phyloP scores from a whole-genome alignment of 1,284 basidiomycete species.

The Sporisorium exsertum region DNA sequence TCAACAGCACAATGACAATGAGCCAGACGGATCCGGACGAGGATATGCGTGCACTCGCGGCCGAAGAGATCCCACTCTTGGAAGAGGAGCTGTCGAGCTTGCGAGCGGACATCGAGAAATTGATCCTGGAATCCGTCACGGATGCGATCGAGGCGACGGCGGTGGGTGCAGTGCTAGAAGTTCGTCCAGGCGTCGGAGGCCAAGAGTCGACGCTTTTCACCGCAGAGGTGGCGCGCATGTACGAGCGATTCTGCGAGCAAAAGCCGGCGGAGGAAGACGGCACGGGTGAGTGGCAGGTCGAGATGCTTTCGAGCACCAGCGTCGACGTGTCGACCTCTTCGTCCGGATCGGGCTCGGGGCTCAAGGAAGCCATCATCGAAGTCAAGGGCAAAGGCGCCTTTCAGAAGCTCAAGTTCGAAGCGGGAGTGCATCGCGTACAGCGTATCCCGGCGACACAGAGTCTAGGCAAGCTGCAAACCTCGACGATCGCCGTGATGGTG shows the following conservation, averaged over 20 bases:
- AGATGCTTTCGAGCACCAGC: conserved; percentile 57
- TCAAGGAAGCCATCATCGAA: conserved; percentile 86
- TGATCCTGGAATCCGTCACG: conserved; percentile 76
- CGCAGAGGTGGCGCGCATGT: conserved; percentile 84
- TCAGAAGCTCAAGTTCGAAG: conserved; percentile 86
- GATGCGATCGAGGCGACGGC: conserved; percentile 75
- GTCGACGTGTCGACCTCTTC: conserved; percentile 56
- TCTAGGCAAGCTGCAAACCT: conserved; percentile 89
- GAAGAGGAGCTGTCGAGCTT: conserved; percentile 73
- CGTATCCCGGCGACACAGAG: conserved; percentile 90
- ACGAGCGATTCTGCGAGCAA: conserved; percentile 74
- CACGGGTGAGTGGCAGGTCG: conserved; percentile 52
- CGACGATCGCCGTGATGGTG: conserved; percentile 80
- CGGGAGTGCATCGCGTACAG: conserved; percentile 95
- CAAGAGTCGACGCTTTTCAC: conserved; percentile 88
- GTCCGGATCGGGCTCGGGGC: conserved; percentile 73
- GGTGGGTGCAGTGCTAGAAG: conserved; percentile 84
- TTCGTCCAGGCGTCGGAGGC: conserved; percentile 93
- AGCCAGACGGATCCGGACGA: conserved; percentile 73
- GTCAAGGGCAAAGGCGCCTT: conserved; percentile 83
- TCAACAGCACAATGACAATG: conserved; percentile 56
- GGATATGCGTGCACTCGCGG: conserved; percentile 80
- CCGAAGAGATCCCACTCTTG: conserved; percentile 77
- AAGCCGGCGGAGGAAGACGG: conserved; percentile 40
- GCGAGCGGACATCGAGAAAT: conserved; percentile 75